These are phyloP conservation scores for Gilbertella persicaria DNA, from an alignment of 371 early-diverging fungal species.

Conservation along the genomic window DNA sequence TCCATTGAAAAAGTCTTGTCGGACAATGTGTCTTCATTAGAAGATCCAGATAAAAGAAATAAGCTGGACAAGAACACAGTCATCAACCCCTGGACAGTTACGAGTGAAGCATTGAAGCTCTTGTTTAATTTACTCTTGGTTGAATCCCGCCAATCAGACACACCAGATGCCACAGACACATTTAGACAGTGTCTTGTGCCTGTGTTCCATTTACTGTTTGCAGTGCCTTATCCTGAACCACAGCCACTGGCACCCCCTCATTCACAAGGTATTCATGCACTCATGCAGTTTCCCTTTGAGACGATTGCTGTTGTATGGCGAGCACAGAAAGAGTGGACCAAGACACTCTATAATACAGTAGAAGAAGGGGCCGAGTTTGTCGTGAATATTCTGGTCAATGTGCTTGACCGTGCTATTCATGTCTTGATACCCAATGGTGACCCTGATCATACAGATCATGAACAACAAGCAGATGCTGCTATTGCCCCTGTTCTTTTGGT, in stretches of 20 bases:
- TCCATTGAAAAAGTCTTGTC: conserved; percentile 40
- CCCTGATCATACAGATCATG: conserved; percentile 56
- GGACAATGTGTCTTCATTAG: conserved; percentile 11
- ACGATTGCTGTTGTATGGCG: conserved; percentile 42
- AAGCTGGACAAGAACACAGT: conserved; percentile 16
- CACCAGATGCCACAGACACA: conserved; percentile 15
- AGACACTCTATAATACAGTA: neutral
- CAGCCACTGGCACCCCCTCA: conserved; percentile 72
- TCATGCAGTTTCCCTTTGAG: conserved; percentile 62
- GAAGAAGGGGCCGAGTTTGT: conserved; percentile 18
- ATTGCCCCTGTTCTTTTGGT: conserved; percentile 70
- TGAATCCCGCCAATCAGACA: conserved; percentile 20
- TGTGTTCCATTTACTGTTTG: conserved; percentile 39
- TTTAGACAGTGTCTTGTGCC: conserved; percentile 32
- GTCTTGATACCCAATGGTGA: conserved; percentile 47
- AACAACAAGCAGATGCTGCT: conserved; percentile 56
- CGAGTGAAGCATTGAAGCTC: conserved; percentile 61
- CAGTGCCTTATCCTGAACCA: conserved; percentile 46
- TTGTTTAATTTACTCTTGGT: conserved; percentile 60
- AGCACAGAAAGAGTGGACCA: conserved; percentile 22
- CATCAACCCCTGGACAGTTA: conserved; percentile 47
- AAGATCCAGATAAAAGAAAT: neutral
- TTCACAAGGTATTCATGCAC: conserved; percentile 72
- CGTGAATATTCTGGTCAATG: conserved; percentile 16
- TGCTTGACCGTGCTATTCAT: conserved; percentile 30